Conservation (phyloP, 2,329 filamentous ascomycete species). For the Diaporthe australafricana region DNA sequence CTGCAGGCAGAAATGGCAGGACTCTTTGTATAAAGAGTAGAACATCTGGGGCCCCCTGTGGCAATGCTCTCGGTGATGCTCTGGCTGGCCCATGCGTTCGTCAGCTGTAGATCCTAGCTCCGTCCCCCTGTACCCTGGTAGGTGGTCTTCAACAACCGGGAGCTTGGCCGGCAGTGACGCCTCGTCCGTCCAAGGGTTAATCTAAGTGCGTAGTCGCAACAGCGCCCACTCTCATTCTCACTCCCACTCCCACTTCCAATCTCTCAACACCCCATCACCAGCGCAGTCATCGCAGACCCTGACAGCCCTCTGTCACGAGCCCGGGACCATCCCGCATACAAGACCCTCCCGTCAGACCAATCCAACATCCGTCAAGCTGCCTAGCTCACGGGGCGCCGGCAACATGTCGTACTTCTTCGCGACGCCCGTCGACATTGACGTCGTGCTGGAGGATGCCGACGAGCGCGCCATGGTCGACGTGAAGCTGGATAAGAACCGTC, state of each 20-base stretch:
- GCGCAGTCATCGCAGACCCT: not conserved
- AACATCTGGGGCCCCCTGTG: not conserved
- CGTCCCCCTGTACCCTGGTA: not conserved
- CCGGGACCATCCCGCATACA: not conserved
- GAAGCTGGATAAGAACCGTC: slow-evolving; percentile 97
- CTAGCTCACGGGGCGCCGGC: slow-evolving; percentile 40
- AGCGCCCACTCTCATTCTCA: not conserved
- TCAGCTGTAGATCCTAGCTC: slow-evolving; percentile 23
- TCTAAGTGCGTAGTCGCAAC: slow-evolving; percentile 18
- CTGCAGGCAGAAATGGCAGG: not conserved
- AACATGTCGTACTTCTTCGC: slow-evolving; percentile 98
- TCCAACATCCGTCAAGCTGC: slow-evolving; percentile 36
- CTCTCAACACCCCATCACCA: not conserved
- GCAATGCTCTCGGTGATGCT: not conserved
- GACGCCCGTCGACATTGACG: slow-evolving; percentile 97
- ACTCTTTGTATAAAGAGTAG: not conserved
- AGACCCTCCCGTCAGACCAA: not conserved
- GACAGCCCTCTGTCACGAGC: not conserved
- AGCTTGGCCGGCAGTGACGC: slow-evolving; percentile 32
- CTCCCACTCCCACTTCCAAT: not conserved
- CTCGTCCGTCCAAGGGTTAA: slow-evolving; percentile 1
- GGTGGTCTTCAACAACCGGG: slow-evolving; percentile 20
- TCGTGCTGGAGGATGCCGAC: slow-evolving; percentile 95
- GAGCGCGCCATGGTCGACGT: slow-evolving; percentile 96
- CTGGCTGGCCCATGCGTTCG: not conserved